These are phyloP conservation scores for Penicillium sp. DNA, from an alignment of 2,329 filamentous ascomycete genomes.

Conservation along the genomic window DNA sequence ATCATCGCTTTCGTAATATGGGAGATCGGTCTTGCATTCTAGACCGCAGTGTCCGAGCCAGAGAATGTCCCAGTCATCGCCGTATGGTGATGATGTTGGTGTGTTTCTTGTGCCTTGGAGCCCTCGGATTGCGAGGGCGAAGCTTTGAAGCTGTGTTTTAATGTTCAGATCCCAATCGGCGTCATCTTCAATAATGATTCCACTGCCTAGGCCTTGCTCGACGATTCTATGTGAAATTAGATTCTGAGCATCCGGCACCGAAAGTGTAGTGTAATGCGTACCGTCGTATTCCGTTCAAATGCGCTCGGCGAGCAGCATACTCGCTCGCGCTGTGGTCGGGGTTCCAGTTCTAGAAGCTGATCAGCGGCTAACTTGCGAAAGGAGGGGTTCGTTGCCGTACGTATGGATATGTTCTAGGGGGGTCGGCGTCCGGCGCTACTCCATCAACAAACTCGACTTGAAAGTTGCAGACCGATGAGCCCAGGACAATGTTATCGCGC, in stretches of 20 bases:
- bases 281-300: conserved; percentile 21
- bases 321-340: conserved; percentile 14
- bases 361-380: neutral
- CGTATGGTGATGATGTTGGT: conserved; percentile 46
- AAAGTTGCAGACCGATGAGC: conserved; percentile 20
- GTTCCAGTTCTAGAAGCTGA: conserved; percentile 20
- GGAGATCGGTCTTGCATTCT: conserved; percentile 12
- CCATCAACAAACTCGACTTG: conserved; percentile 21
- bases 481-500: conserved; percentile 22
- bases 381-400: neutral
- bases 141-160: conserved; percentile 49
- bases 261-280: neutral
- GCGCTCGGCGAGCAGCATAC: conserved; percentile 21
- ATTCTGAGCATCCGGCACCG: neutral
- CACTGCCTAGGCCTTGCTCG: conserved; percentile 12
- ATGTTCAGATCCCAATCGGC: conserved; percentile 59
- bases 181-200: conserved; percentile 53
- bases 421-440: conserved; percentile 14
- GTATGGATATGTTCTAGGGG: conserved; percentile 21
- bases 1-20: conserved; percentile 12
- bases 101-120: conserved; percentile 30
- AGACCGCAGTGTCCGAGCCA: conserved; percentile 29
- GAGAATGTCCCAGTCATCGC: conserved; percentile 40
- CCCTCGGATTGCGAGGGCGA: conserved; percentile 32
- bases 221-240: conserved; percentile 12